Evolutionary conservation across 2,329 filamentous ascomycete species (phyloP).

Genomic region (Nemania abortiva): DNA sequence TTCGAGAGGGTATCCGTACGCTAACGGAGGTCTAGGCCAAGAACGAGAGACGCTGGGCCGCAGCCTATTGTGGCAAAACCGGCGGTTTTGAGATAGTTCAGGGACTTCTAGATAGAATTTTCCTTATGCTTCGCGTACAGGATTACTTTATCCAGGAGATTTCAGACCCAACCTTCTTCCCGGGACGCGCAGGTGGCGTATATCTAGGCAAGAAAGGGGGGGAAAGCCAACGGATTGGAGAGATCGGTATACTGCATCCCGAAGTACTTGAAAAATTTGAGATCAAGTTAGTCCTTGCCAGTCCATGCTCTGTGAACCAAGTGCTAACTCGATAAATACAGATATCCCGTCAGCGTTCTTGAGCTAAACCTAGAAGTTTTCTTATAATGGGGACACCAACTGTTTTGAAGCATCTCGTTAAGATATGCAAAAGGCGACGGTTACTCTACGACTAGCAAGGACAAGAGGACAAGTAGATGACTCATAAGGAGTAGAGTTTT

Average conservation of each 20-base stretch:
- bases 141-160: constrained; percentile 95
- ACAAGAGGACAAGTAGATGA: background rate
- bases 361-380: constrained; percentile 97
- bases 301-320: background rate
- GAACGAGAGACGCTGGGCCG: constrained; percentile 96
- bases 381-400: constrained; percentile 66
- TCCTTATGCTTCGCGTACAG: constrained; percentile 88
- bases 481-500: background rate
- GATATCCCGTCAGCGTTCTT: constrained; percentile 83
- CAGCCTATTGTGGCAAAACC: constrained; percentile 93
- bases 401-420: background rate
- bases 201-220: constrained; percentile 73
- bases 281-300: constrained; percentile 58
- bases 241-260: constrained; percentile 94
- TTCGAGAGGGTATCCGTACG: background rate
- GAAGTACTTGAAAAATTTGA: constrained; percentile 82
- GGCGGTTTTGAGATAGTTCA: constrained; percentile 97
- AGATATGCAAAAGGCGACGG: background rate
- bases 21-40: constrained; percentile 69
- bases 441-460: background rate
- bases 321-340: constrained; percentile 25
- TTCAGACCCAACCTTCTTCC: constrained; percentile 90
- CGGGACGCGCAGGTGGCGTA: constrained; percentile 88
- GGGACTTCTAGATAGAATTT: constrained; percentile 89
- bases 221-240: constrained; percentile 82